Percentiles rank a stretch among this genome's conserved stretches.
phyloP scores from a whole-genome alignment of 192 early-diverging fungal genomes.

The Backusella westeae region DNA sequence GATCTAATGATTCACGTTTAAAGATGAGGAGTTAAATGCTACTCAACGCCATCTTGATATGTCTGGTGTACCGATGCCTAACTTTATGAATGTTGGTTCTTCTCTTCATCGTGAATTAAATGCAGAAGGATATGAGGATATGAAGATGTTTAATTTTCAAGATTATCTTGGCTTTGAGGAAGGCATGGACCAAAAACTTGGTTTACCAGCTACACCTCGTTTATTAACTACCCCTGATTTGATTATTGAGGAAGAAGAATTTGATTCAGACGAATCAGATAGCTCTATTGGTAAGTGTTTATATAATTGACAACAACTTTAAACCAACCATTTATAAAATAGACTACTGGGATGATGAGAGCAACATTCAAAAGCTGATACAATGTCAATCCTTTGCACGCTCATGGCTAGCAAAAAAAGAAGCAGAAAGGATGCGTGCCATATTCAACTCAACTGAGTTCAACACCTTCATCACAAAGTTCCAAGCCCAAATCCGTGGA shows the following conservation, averaged over 20 bases:
- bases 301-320: neutral
- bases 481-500: neutral
- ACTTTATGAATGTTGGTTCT: slow-evolving; percentile 83
- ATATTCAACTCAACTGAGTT: neutral
- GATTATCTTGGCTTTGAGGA: neutral
- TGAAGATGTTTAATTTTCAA: neutral
- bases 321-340: neutral
- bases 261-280: slow-evolving; percentile 1
- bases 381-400: slow-evolving; percentile 20
- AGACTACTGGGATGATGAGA: slow-evolving; percentile 25
- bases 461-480: neutral
- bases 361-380: slow-evolving; percentile 2
- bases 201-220: neutral
- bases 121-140: slow-evolving; percentile 24
- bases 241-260: slow-evolving; percentile 14
- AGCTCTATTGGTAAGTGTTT: neutral
- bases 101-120: slow-evolving; percentile 58
- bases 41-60: slow-evolving; percentile 88
- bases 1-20: neutral
- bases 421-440: slow-evolving; percentile 9
- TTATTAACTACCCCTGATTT: slow-evolving; percentile 12
- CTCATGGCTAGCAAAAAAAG: slow-evolving; percentile 2
- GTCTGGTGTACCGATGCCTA: slow-evolving; percentile 83
- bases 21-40: slow-evolving; percentile 68
- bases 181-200: neutral